These are phyloP conservation scores for Acephala macrosclerotiorum DNA, from an alignment of 2,329 filamentous ascomycete species.

Conservation along the genomic window DNA sequence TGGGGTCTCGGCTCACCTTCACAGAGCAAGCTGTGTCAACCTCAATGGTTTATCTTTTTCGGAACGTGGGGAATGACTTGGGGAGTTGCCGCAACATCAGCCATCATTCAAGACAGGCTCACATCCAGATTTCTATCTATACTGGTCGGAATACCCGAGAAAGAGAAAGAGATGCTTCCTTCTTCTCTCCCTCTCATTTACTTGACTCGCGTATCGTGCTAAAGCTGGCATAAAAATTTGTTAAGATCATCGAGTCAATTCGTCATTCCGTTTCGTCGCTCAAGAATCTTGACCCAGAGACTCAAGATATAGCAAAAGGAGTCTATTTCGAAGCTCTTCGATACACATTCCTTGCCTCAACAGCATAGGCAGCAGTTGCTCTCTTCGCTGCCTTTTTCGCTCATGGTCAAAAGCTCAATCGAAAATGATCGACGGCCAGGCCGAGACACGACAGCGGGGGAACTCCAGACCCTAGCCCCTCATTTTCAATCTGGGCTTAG, in stretches of 20 bases:
- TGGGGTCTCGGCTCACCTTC: not conserved
- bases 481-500: not conserved
- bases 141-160: constrained; percentile 62
- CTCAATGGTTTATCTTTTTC: constrained; percentile 69
- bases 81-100: constrained; percentile 68
- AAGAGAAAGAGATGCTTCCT: constrained; percentile 41
- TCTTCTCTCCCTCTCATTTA: constrained; percentile 15
- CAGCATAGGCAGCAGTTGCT: constrained; percentile 57
- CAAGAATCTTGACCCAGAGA: constrained; percentile 59
- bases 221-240: constrained; percentile 7
- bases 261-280: constrained; percentile 66
- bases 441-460: not conserved
- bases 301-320: constrained; percentile 61
- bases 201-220: constrained; percentile 15
- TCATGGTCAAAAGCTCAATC: constrained; percentile 29
- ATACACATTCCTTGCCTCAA: constrained; percentile 63
- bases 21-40: constrained; percentile 69
- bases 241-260: constrained; percentile 66
- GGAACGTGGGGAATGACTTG: constrained; percentile 69
- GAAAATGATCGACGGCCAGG: constrained; percentile 9
- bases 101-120: constrained; percentile 68
- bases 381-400: constrained; percentile 56
- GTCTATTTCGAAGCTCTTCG: constrained; percentile 67
- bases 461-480: not conserved
- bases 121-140: constrained; percentile 59